Conservation (phyloP, 1,284 basidiomycete genomes). For the Peniophora sp. region DNA sequence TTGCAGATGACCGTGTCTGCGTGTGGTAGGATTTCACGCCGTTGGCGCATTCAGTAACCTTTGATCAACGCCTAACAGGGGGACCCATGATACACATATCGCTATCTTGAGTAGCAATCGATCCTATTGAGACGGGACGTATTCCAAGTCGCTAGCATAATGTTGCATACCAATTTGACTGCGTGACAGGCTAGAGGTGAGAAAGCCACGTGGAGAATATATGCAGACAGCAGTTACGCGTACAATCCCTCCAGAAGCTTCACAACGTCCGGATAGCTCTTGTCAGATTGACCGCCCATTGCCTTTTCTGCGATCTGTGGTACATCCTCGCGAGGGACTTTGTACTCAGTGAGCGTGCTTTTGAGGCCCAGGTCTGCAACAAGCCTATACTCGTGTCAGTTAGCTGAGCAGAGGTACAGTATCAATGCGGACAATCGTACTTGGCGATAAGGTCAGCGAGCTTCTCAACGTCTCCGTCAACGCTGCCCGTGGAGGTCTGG, state of each 20-base stretch:
- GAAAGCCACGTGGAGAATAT: no score
- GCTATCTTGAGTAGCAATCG: no score
- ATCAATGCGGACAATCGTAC: slow-evolving; percentile 26
- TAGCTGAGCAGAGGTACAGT: neutral
- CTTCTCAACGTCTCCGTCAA: slow-evolving; percentile 48
- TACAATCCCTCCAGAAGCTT: slow-evolving; percentile 43
- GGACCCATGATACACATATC: no score
- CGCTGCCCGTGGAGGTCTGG: slow-evolving; percentile 48
- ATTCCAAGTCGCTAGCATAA: no score
- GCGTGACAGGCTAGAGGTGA: no score
- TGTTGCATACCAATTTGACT: no score
- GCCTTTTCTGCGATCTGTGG: slow-evolving; percentile 42
- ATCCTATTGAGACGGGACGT: no score
- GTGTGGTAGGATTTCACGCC: no score
- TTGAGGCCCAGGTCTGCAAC: slow-evolving; percentile 51
- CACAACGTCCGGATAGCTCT: slow-evolving; percentile 28
- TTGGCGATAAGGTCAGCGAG: slow-evolving; percentile 46
- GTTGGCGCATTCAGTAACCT: no score
- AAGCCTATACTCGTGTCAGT: slow-evolving; percentile 23
- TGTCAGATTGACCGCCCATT: slow-evolving; percentile 30
- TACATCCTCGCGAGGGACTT: slow-evolving; percentile 48
- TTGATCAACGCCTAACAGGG: no score
- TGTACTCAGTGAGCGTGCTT: slow-evolving; percentile 47
- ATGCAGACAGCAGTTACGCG: no score
- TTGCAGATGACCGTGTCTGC: no score